Evolutionary conservation across 1,139 yeast genomes (phyloP).

Genomic region (Blastobotrys apis): DNA sequence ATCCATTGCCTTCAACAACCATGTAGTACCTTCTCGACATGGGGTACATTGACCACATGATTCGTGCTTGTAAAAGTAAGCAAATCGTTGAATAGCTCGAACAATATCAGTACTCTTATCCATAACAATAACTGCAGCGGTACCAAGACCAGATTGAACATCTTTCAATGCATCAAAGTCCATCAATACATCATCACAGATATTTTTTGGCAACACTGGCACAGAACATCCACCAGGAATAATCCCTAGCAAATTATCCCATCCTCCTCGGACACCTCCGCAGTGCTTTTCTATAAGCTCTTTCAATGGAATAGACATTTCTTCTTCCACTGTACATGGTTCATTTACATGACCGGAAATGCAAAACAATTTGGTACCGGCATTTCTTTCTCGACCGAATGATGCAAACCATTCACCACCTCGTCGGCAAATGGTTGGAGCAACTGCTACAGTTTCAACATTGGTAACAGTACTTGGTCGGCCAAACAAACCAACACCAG

Average conservation of each 20-base stretch:
- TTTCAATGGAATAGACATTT: slow-evolving; percentile 80
- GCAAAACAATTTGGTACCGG: slow-evolving; percentile 78
- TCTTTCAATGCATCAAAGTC: slow-evolving; percentile 82
- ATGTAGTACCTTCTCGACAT: slow-evolving; percentile 90
- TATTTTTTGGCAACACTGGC: slow-evolving; percentile 66
- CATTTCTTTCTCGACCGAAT: slow-evolving; percentile 79
- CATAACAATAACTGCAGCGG: slow-evolving; percentile 90
- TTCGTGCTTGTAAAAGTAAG: slow-evolving; percentile 83
- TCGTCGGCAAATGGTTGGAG: slow-evolving; percentile 82
- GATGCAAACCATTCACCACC: slow-evolving; percentile 83
- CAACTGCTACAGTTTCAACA: slow-evolving; percentile 84
- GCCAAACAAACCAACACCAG: slow-evolving; percentile 86
- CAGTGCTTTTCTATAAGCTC: slow-evolving; percentile 82
- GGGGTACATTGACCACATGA: slow-evolving; percentile 95
- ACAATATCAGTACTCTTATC: slow-evolving; percentile 79
- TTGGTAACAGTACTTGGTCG: slow-evolving; percentile 87
- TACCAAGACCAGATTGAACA: slow-evolving; percentile 82
- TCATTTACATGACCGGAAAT: slow-evolving; percentile 86
- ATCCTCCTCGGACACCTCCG: slow-evolving; percentile 86
- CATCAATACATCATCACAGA: slow-evolving; percentile 69
- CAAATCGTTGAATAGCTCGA: slow-evolving; percentile 77
- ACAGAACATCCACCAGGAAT: slow-evolving; percentile 89
- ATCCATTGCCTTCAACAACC: slow-evolving; percentile 79
- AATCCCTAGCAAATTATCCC: slow-evolving; percentile 84
- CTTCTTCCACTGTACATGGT: slow-evolving; percentile 90